A percentile compares a stretch with the other conserved stretches of the same genome.
phyloP scores from a whole-genome alignment of 257 asterid genomes.

The Plantago major region DNA sequence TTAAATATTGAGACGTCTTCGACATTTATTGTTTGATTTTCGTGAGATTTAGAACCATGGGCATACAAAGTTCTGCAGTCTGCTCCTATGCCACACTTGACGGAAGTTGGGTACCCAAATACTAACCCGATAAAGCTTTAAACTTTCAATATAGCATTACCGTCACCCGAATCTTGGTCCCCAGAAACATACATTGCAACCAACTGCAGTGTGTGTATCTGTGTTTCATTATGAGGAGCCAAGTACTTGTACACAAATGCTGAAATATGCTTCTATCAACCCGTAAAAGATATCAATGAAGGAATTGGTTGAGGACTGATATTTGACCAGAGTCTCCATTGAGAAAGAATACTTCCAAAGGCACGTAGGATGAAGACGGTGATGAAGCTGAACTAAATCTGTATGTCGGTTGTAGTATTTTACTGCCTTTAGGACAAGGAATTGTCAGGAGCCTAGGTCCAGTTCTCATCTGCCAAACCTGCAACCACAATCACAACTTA shows the following conservation, averaged over 20 bases:
- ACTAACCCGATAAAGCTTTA: too few species aligned
- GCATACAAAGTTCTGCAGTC: too few species aligned
- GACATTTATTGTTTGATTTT: too few species aligned
- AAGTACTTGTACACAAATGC: neutral
- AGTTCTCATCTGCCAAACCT: slow-evolving; percentile 99
- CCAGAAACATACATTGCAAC: too few species aligned
- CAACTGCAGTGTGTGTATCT: too few species aligned
- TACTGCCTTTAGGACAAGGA: slow-evolving; percentile 88
- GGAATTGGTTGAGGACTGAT: slow-evolving; percentile 61
- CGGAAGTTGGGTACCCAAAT: too few species aligned
- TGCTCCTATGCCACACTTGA: too few species aligned
- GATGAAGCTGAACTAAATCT: slow-evolving; percentile 54
- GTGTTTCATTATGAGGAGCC: too few species aligned
- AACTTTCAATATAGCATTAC: too few species aligned
- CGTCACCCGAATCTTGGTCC: too few species aligned
- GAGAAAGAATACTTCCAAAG: slow-evolving; percentile 80
- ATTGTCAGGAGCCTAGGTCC: slow-evolving; percentile 85
- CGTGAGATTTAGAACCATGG: too few species aligned
- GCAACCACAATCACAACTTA: slow-evolving; percentile 15
- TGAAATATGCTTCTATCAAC: neutral
- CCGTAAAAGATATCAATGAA: slow-evolving; percentile 32
- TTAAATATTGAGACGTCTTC: too few species aligned
- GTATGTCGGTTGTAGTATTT: slow-evolving; percentile 81
- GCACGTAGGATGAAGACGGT: slow-evolving; percentile 43
- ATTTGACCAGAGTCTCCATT: slow-evolving; percentile 96